Percentiles rank a stretch among this genome's conserved stretches.
These are phyloP conservation scores for Teunomyces lycoperdinae DNA, from an alignment of 805 yeast species.

Conservation along the genomic window DNA sequence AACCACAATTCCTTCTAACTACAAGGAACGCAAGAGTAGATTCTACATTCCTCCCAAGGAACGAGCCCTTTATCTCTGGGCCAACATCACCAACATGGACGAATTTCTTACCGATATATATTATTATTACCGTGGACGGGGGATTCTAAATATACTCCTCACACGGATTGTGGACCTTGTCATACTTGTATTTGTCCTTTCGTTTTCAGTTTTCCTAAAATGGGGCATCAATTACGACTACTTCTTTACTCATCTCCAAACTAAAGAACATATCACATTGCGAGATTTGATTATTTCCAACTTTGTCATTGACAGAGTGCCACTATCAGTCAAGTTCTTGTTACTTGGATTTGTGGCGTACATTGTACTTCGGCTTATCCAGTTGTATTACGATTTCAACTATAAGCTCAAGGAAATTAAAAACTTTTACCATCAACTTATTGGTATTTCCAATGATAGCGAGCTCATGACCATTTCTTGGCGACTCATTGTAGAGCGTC, in stretches of 20 bases:
- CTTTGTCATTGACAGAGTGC: conserved; percentile 46
- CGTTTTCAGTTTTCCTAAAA: conserved; percentile 72
- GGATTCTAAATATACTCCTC: conserved; percentile 73
- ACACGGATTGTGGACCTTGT: conserved; percentile 63
- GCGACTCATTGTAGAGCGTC: conserved; percentile 77
- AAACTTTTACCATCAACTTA: conserved; percentile 69
- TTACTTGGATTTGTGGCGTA: conserved; percentile 60
- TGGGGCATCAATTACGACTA: conserved; percentile 69
- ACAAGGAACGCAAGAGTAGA: conserved; percentile 3
- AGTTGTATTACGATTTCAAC: conserved; percentile 55
- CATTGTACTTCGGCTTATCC: conserved; percentile 50
- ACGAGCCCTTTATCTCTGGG: conserved; percentile 93
- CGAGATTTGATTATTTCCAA: conserved; percentile 31
- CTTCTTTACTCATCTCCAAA: conserved; percentile 24
- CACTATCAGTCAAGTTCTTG: conserved; percentile 50
- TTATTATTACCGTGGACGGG: conserved; percentile 80
- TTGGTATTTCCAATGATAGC: conserved; percentile 64
- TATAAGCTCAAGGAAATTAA: conserved; percentile 70
- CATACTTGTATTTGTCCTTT: conserved; percentile 76
- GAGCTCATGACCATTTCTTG: conserved; percentile 93
- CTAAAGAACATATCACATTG: conserved; percentile 26
- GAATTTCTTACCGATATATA: conserved; percentile 80
- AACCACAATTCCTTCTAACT: conserved; percentile 1
- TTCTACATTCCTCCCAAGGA: conserved; percentile 49
- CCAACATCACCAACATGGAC: conserved; percentile 90